Percentiles rank a stretch among this genome's conserved stretches.
Conservation (phyloP, 805 yeast species). For the Phaffomyces thermotolerans region DNA sequence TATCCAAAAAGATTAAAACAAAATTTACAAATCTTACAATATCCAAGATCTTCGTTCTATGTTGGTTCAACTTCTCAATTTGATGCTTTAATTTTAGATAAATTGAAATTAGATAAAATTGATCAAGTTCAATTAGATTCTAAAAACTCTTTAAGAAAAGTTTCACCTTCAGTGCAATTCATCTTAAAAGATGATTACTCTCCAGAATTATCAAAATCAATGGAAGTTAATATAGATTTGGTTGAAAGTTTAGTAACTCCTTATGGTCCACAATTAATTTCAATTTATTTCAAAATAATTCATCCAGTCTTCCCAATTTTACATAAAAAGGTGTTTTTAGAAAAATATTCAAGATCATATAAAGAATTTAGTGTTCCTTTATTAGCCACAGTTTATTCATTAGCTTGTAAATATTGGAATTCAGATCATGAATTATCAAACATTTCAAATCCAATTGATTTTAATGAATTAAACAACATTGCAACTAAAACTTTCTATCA, state of each 20-base stretch:
- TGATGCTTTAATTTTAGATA: conserved; percentile 62
- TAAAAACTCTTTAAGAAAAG: conserved; percentile 66
- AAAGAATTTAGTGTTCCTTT: conserved; percentile 88
- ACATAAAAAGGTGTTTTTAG: conserved; percentile 86
- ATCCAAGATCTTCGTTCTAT: conserved; percentile 82
- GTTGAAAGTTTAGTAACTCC: conserved; percentile 88
- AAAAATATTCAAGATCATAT: conserved; percentile 84
- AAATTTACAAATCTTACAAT: conserved; percentile 49
- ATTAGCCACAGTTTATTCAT: conserved; percentile 80
- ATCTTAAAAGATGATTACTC: conserved; percentile 75
- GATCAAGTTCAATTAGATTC: conserved; percentile 75
- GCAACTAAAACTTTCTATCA: conserved; percentile 62
- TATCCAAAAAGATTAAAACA: conserved; percentile 12
- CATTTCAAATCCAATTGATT: conserved; percentile 67
- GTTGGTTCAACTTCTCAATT: conserved; percentile 85
- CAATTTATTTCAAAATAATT: conserved; percentile 73
- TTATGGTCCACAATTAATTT: conserved; percentile 75
- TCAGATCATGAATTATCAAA: conserved; percentile 59
- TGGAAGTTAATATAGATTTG: conserved; percentile 73
- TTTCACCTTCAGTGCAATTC: conserved; percentile 69
- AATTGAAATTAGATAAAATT: conserved; percentile 56
- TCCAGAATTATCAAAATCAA: conserved; percentile 55
- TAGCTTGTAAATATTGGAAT: conserved; percentile 95
- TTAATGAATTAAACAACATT: conserved; percentile 57
- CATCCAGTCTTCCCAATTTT: conserved; percentile 90